phyloP scores from a whole-genome alignment of 192 early-diverging fungal species.

The Coemansia sp. region DNA sequence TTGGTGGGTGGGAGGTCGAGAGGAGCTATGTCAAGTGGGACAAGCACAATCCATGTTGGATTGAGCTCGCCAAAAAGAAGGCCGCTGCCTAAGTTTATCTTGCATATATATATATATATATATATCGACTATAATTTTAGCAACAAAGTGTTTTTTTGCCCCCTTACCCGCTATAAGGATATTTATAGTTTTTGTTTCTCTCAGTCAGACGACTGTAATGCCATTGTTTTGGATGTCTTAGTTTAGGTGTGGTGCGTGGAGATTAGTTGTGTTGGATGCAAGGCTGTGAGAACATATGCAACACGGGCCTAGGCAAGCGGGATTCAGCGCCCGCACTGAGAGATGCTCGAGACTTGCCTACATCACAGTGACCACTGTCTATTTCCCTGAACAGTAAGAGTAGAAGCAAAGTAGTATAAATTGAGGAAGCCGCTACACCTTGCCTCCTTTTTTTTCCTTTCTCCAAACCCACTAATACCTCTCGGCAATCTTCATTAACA shows the following conservation, averaged over 20 bases:
- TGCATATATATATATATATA: no score
- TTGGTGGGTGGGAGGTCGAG: conserved; percentile 39
- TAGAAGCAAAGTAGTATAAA: neutral
- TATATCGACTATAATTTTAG: no score
- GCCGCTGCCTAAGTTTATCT: neutral
- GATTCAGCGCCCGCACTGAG: neutral
- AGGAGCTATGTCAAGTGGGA: conserved; percentile 33
- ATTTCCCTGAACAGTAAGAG: neutral
- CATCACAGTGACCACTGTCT: neutral
- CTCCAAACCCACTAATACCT: neutral
- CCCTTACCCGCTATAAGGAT: neutral
- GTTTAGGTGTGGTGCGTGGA: neutral
- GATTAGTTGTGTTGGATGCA: neutral
- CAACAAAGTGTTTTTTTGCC: neutral
- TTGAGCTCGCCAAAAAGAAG: conserved; percentile 28
- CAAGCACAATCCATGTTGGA: conserved; percentile 30
- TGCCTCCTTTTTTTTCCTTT: neutral
- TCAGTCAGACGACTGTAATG: neutral
- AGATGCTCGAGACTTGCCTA: neutral
- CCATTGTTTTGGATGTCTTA: neutral
- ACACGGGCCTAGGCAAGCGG: neutral
- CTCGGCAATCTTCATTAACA: neutral
- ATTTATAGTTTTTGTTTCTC: neutral
- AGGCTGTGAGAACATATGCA: neutral
- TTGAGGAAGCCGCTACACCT: neutral